Base-by-base conservation (phyloP, 306 rosid species). In the Abrus precatorius region DNA sequence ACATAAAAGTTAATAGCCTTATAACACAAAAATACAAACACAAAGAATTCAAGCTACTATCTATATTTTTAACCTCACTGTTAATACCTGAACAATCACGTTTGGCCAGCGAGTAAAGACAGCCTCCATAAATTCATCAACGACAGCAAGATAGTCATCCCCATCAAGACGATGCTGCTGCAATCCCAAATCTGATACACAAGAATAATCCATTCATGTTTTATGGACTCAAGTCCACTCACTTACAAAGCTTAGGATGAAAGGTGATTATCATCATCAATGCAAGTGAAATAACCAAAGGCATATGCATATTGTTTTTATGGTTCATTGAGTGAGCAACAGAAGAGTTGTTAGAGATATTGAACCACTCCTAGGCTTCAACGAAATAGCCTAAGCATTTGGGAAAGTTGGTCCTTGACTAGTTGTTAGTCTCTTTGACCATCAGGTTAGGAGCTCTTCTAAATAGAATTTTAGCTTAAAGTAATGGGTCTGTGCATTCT, bases 41-140 rank as follows among this genome's bases (percentile, higher is more conserved):
- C 56, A 57, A 69, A 20, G 73, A 48, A 48, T 13, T 67, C 69
- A 78, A 71, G 7, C 47, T 30, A 45, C 38, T 8, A 53, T 43
- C 57, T 82, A 29, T 47, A 50, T 28, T 65, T n/a, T 73, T 48
- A 48, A 80, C 1, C 13, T 76, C 72, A 14, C 2, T 59, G 70
- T 38, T 64, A 84, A 65, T 89, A 92, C 99, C 94, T 96, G 99
- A 81, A 96, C 98, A 89, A 92, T 96, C 79, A 96, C 97, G 90
- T 93, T 78, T 12, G 99, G 99, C 99, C 99, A 95, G 80, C 98
- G 98, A 78, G 94, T 93, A 82, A 90, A 95, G 80, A 93, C 98
- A 47, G 99, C 99, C 74, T 91, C 93, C 99, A 95, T 95, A 87
- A 95, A 95, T 86, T 95, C 99, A 84, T 95, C 99, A 10, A 95